These are phyloP conservation scores for Psidium friedrichsthalianum DNA, from an alignment of 345 rosid genomes.

Conservation along the genomic window DNA sequence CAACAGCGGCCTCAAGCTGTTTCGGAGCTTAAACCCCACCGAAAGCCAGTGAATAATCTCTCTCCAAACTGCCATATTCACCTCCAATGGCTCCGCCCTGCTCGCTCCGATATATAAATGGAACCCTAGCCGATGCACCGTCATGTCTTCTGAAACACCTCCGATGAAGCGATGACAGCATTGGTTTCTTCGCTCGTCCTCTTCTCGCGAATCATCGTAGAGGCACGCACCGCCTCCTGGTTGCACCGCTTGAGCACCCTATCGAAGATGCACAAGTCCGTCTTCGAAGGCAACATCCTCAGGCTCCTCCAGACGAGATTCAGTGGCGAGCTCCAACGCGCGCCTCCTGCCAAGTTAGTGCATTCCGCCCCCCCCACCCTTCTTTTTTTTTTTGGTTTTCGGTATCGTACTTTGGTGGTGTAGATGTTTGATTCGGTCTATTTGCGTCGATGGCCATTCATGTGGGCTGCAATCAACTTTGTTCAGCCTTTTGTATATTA, in stretches of 20 bases:
- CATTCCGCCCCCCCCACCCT: too few relatives aligned
- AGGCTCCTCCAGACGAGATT: slow-evolving; percentile 55
- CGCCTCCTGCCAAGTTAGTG: slow-evolving; percentile 31
- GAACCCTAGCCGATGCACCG: background rate
- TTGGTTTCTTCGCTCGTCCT: background rate
- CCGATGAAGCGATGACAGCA: background rate
- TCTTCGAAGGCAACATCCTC: slow-evolving; percentile 50
- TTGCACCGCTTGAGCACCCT: slow-evolving; percentile 10
- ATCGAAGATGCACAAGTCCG: slow-evolving; percentile 70
- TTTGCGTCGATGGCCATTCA: background rate
- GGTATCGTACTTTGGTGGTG: background rate
- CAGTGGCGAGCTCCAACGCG: slow-evolving; percentile 52
- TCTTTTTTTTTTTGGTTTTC: background rate
- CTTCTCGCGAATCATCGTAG: background rate
- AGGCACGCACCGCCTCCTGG: background rate
- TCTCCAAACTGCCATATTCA: background rate
- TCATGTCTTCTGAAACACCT: background rate
- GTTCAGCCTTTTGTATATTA: background rate
- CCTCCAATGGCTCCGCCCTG: slow-evolving; percentile 21
- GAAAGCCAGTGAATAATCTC: background rate
- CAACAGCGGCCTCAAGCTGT: background rate
- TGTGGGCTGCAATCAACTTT: background rate
- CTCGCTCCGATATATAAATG: background rate
- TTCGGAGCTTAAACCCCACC: background rate
- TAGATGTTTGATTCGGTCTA: background rate